Percentiles rank a stretch among this genome's conserved stretches.
Conservation (phyloP, 495 filamentous ascomycete species). For the Penicillium cosmopolitanum region DNA sequence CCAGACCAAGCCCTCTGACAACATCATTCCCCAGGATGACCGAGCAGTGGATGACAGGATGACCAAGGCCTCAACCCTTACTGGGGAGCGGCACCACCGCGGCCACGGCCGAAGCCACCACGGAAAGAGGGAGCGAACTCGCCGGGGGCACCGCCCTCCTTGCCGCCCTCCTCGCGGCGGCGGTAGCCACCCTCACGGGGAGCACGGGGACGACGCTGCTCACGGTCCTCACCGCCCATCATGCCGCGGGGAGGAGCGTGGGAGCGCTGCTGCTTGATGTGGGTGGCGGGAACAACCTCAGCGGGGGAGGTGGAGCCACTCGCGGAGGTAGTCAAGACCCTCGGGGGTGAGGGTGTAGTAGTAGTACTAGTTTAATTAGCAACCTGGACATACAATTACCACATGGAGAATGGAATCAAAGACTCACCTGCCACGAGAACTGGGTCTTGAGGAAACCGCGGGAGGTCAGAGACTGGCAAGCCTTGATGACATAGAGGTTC, state of each 20-base stretch:
- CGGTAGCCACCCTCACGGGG: conserved; percentile 94
- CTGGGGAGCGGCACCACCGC: conserved; percentile 73
- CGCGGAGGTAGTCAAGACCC: conserved; percentile 99
- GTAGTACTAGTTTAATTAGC: conserved; percentile 66
- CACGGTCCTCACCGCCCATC: conserved; percentile 90
- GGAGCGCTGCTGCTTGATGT: conserved; percentile 99
- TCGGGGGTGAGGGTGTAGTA: conserved; percentile 99
- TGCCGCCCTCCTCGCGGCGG: conserved; percentile 85
- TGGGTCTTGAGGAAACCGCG: conserved; percentile 98
- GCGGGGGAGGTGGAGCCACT: conserved; percentile 99
- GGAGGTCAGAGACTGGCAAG: conserved; percentile 94
- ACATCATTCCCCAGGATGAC: conserved; percentile 44
- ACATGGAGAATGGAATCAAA: too few relatives aligned
- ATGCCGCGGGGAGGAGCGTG: conserved; percentile 98
- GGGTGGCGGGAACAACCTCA: conserved; percentile 98
- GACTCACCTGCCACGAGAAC: conserved; percentile 85
- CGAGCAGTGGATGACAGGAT: conserved; percentile 40
- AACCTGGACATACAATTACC: too few relatives aligned
- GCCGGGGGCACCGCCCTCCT: conserved; percentile 94
- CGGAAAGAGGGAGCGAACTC: conserved; percentile 96
- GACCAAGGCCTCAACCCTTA: conserved; percentile 40
- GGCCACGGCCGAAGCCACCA: conserved; percentile 92
- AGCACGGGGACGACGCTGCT: conserved; percentile 79
- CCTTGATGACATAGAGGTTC: conserved; percentile 99
- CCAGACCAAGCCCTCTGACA: conserved; percentile 33